Evolutionary conservation across 306 rosid species (phyloP).

Genomic region (Vigna reflexopilosa): DNA sequence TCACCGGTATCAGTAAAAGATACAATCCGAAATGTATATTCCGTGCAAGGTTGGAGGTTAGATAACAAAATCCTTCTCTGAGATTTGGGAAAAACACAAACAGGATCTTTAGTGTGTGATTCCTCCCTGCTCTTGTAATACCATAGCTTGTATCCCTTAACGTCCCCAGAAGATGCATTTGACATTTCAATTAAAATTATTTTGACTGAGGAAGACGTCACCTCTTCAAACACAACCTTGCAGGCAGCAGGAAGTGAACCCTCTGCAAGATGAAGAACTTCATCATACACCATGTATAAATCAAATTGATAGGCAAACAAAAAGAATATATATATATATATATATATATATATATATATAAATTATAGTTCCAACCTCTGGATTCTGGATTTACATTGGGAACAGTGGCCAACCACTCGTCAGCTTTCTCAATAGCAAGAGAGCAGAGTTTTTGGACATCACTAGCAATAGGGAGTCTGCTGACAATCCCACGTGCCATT

Average conservation of each 20-base stretch:
- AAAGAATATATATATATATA: constrained; percentile 3
- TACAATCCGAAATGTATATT: constrained; percentile 83
- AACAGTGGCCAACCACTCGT: constrained; percentile 75
- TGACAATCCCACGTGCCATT: constrained; percentile 97
- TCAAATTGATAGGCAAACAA: constrained; percentile 39
- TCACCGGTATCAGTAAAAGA: constrained; percentile 79
- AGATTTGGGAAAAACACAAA: constrained; percentile 79
- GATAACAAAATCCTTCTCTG: constrained; percentile 93
- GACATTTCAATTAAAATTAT: constrained; percentile 81
- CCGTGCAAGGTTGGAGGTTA: constrained; percentile 89
- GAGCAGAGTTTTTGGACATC: constrained; percentile 91
- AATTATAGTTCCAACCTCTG: constrained; percentile 66
- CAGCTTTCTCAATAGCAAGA: constrained; percentile 86
- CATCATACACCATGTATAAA: constrained; percentile 33
- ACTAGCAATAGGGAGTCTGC: constrained; percentile 91
- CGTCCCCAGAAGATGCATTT: constrained; percentile 59
- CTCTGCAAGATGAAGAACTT: constrained; percentile 59
- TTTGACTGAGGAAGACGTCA: constrained; percentile 76
- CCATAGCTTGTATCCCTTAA: constrained; percentile 97
- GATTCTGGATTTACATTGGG: constrained; percentile 64
- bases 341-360: neutral
- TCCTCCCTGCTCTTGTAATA: constrained; percentile 82
- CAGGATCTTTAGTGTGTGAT: constrained; percentile 72
- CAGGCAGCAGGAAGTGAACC: constrained; percentile 99
- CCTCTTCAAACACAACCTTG: constrained; percentile 95